A percentile compares a stretch with the other conserved stretches of the same genome.
Conservation (phyloP, 768 basidiomycete genomes). For the Pleurotus citrinopileatus region DNA sequence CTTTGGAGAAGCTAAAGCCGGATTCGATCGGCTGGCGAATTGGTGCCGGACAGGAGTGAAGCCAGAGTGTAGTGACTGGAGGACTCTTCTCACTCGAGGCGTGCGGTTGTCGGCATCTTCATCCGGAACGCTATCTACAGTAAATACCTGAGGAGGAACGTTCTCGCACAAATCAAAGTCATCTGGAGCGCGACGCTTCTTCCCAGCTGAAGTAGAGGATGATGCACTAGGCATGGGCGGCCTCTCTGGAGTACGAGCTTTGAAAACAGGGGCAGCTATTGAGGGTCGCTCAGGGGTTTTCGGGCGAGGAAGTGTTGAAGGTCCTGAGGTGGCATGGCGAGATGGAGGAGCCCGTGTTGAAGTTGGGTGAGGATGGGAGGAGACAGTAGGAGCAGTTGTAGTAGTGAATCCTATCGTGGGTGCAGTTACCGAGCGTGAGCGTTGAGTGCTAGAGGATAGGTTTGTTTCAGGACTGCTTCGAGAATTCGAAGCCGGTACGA, state of each 20-base stretch:
- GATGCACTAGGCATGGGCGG: slow-evolving; percentile 21
- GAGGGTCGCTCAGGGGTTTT: slow-evolving; percentile 52
- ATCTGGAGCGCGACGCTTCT: slow-evolving; percentile 75
- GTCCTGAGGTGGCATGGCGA: slow-evolving; percentile 39
- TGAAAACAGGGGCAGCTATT: slow-evolving; percentile 43
- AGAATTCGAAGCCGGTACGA: background rate
- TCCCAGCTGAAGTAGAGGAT: slow-evolving; percentile 46
- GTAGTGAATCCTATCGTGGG: background rate
- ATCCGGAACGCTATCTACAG: slow-evolving; percentile 47
- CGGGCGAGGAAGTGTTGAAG: slow-evolving; percentile 39
- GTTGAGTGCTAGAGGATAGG: slow-evolving; percentile 15
- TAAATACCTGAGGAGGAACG: slow-evolving; percentile 66
- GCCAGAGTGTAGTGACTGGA: slow-evolving; percentile 57
- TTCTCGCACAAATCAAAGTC: slow-evolving; percentile 61
- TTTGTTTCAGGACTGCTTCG: slow-evolving; percentile 8
- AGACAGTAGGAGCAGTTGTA: slow-evolving; percentile 13
- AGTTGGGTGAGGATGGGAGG: slow-evolving; percentile 9
- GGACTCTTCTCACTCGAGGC: slow-evolving; percentile 59
- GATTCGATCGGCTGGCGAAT: slow-evolving; percentile 32
- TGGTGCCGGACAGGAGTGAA: slow-evolving; percentile 71
- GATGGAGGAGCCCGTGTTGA: slow-evolving; percentile 14
- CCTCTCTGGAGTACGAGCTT: slow-evolving; percentile 49
- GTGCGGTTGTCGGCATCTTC: slow-evolving; percentile 41
- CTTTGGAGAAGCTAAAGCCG: slow-evolving; percentile 47
- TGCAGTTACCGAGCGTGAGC: slow-evolving; percentile 12